Conservation (phyloP, 2,329 filamentous ascomycete genomes). For the Purpureocillium lavendulum region DNA sequence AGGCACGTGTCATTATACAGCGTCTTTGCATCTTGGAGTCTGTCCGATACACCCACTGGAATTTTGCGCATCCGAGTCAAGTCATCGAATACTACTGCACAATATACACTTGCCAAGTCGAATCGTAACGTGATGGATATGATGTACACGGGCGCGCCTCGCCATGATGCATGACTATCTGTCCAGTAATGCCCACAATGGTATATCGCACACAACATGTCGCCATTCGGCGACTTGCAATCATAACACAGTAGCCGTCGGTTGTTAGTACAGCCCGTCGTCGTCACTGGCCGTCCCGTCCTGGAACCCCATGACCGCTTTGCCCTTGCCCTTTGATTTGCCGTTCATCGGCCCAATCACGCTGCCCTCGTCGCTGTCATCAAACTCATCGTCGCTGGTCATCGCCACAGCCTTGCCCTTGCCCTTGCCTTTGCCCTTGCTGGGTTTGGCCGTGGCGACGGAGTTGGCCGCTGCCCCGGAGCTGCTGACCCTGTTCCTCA, state of each 20-base stretch:
- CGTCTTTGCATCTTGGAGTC: background rate
- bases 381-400: constrained; percentile 23
- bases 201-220: background rate
- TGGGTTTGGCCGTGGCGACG: too few relatives aligned
- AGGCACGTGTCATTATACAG: too few relatives aligned
- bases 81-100: background rate
- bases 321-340: constrained; percentile 46
- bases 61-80: background rate
- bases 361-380: constrained; percentile 21
- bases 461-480: too few relatives aligned
- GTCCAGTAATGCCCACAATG: too few relatives aligned
- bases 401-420: constrained; percentile 26
- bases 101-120: background rate
- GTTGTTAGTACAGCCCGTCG: constrained; percentile 43
- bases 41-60: constrained; percentile 6
- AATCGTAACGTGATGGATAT: too few relatives aligned
- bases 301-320: constrained; percentile 42
- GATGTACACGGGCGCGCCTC: too few relatives aligned
- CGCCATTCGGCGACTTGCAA: too few relatives aligned
- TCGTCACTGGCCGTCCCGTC: constrained; percentile 48
- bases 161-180: too few relatives aligned
- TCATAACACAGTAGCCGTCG: too few relatives aligned
- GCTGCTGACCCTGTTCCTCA: constrained; percentile 7
- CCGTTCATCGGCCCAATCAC: constrained; percentile 16
- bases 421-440: constrained; percentile 26